Base-by-base conservation (phyloP, 2,329 filamentous ascomycete species). In the Arachnomyces sp. region DNA sequence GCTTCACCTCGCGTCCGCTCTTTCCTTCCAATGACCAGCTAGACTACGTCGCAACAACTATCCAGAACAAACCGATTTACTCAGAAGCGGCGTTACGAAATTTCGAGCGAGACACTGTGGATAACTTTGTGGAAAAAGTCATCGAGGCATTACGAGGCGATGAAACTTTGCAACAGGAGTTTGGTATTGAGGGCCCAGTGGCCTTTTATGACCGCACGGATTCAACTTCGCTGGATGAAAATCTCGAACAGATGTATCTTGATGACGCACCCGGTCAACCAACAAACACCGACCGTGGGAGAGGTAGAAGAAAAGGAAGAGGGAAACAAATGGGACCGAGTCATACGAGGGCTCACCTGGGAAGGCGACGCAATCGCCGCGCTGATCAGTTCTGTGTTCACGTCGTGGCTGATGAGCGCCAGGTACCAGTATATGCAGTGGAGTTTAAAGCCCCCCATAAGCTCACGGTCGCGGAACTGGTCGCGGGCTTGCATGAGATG, bases 361-460 rank as follows among this genome's bases (percentile, higher is more conserved):
- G 45, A n/a, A n/a, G n/a, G n/a, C n/a, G n/a, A n/a, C n/a, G n/a
- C n/a, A 34, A 44, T 46, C 41, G 28, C 5, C 47, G 50, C 12
- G 49, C 50, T 12, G 48, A 55, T 36, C 43, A 53, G 37, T 56
- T 54, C 43, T 56, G 45, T 32, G 43, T 58, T 16, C 40, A 55
- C 31, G 28, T 43, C 14, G 14, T 46, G 31, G 46, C 45, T 12
- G 36, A 54, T 33, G 45, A 52, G 36, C 44, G 37, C 37, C 18
- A 46, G 44, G 47, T 36, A 41, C 51, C 47, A 25, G 43, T 48
- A 3, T 51, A 51, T 43, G 49, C 53, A 14, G 48, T 56, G n/a
- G 43, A 58, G 39, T 55, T 52, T 30, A 55, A 57, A 39, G 53
- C 54, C 3, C 53, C 50, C 7, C 49, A 56, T 32, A 56, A 54